phyloP scores from a whole-genome alignment of 2,329 filamentous ascomycete species.

The Penicillium sp. region DNA sequence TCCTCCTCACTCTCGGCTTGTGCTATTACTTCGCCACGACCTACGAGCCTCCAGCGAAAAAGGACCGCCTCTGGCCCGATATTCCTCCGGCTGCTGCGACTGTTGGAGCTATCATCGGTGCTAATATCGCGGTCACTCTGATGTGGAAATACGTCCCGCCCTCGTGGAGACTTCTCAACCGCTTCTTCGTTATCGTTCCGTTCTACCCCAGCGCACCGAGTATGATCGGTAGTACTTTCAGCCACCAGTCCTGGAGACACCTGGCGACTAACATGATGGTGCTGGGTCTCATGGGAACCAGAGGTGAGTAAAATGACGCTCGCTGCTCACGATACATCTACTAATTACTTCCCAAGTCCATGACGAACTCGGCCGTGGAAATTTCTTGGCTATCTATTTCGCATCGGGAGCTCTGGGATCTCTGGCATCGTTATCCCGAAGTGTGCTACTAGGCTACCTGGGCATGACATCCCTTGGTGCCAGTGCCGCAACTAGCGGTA shows the following conservation, averaged over 20 bases:
- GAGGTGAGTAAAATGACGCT: slow-evolving; percentile 32
- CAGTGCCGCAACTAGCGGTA: slow-evolving; percentile 50
- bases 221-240: slow-evolving; percentile 56
- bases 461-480: slow-evolving; percentile 51
- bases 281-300: slow-evolving; percentile 55
- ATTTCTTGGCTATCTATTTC: slow-evolving; percentile 55
- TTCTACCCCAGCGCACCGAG: slow-evolving; percentile 54
- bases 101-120: slow-evolving; percentile 48
- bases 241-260: slow-evolving; percentile 56
- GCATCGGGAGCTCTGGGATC: slow-evolving; percentile 49
- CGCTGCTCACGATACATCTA: background rate
- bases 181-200: slow-evolving; percentile 54
- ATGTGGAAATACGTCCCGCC: slow-evolving; percentile 53
- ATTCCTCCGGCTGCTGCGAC: slow-evolving; percentile 54
- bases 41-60: slow-evolving; percentile 49
- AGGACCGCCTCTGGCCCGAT: slow-evolving; percentile 51
- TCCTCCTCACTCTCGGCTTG: slow-evolving; percentile 39
- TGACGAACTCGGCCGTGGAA: slow-evolving; percentile 53
- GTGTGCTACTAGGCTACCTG: slow-evolving; percentile 46
- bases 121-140: slow-evolving; percentile 52
- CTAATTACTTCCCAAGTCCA: slow-evolving; percentile 7
- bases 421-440: slow-evolving; percentile 45
- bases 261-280: slow-evolving; percentile 54
- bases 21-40: slow-evolving; percentile 47
- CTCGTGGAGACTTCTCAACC: slow-evolving; percentile 56